Base-by-base conservation (phyloP, 2,329 filamentous ascomycete species). In the Fusarium tanahbumbuense region DNA sequence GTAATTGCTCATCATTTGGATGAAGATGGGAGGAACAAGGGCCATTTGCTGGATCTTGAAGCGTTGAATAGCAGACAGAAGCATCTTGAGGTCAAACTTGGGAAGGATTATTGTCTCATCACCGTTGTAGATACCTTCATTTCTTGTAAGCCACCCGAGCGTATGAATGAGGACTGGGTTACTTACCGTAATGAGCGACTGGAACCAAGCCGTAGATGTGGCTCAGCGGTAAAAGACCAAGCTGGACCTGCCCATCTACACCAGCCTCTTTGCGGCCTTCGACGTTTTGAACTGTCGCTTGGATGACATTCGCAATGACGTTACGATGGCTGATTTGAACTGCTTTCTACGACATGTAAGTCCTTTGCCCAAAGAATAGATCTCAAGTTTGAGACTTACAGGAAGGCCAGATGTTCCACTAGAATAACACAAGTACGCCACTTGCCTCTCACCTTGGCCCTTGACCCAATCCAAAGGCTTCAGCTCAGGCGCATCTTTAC, bases 261-360 rank as follows among this genome's bases (percentile, higher is more conserved):
- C 76, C 76, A 7, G 77, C 72, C 32, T 76, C 71, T 67, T 80
- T 77, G 64, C 83, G 78, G n/a, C 77, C 58, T 56, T 81, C 71
- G 63, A 76, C 49, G 54, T 86, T 78, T 57, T 78, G 89, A 1
- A 84, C 76, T 9, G 75, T 76, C 57, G 90, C 84, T 76, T 94
- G 92, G 48, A 93, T 75, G 1, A 89, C 86, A 75, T 94, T 95
- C 55, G 92, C 87, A 49, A 95, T 94, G 45, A 94, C 90, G 70
- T 95, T 95, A 40, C 82, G 82, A 76, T 95, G 92, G 6, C 91
- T 92, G 63, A 95, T 92, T 89, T 93, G 93, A 56, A 94, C 92
- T 46, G 92, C 92, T 90, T 94, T 93, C 88, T 92, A 61, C 12
- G 53, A 9, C 15, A 12, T 63, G 41, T 76, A 40, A 71, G 57